These are phyloP conservation scores for Omphalotus olearius DNA, from an alignment of 1,284 basidiomycete species.

Conservation along the genomic window DNA sequence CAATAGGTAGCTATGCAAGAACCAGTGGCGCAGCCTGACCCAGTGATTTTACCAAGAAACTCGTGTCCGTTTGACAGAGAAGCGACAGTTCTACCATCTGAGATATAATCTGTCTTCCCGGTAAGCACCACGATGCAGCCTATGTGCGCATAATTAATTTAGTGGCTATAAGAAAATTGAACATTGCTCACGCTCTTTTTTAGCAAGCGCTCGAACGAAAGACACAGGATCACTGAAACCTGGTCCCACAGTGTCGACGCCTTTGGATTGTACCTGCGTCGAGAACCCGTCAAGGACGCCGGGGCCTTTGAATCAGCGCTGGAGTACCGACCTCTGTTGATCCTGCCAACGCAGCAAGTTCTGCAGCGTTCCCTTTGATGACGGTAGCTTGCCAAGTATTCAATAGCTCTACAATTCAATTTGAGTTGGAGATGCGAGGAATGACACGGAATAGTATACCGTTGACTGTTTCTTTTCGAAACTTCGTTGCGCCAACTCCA, in stretches of 20 bases:
- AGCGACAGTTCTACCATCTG: constrained; percentile 73
- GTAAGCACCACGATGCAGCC: constrained; percentile 84
- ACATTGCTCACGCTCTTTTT: constrained; percentile 62
- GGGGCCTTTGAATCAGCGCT: background rate
- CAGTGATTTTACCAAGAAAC: constrained; percentile 80
- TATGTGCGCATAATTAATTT: constrained; percentile 22
- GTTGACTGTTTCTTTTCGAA: constrained; percentile 57
- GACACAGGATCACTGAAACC: constrained; percentile 73
- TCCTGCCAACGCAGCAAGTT: constrained; percentile 77
- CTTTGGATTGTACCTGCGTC: constrained; percentile 69
- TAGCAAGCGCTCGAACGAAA: constrained; percentile 72
- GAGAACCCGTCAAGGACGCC: background rate
- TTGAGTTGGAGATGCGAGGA: constrained; percentile 3
- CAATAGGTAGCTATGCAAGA: constrained; percentile 76
- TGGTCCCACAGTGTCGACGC: constrained; percentile 82
- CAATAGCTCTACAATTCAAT: constrained; percentile 55
- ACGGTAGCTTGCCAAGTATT: constrained; percentile 85
- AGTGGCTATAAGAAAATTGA: background rate
- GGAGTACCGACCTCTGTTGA: constrained; percentile 57
- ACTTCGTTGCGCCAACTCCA: constrained; percentile 82
- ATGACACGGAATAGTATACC: constrained; percentile 26
- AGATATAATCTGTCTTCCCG: constrained; percentile 82
- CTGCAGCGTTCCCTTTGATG: constrained; percentile 95
- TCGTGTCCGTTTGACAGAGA: constrained; percentile 74
- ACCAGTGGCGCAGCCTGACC: constrained; percentile 88